Base-by-base conservation (phyloP, 176 grass and related monocot species). In the Aegilops speltoides region DNA sequence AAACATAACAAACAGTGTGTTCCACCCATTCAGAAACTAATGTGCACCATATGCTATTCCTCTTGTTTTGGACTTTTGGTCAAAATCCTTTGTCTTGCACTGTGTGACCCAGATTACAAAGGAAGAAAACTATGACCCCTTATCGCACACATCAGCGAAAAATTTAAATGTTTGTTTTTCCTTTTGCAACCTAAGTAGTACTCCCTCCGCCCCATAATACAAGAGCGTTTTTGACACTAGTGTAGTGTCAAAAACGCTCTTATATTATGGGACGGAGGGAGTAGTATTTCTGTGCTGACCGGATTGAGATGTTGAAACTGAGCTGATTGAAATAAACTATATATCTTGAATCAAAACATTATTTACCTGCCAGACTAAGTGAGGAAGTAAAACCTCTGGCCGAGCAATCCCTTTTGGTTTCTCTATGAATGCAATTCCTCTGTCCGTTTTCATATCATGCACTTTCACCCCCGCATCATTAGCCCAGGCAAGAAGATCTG, bases 401-500 rank as follows among this genome's bases (percentile, higher is more conserved):
- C 89, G 88, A 64, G 87, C 89, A 81, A 87, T 99, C 85, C 94
- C 97, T 84, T 91, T 92, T 52, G 97, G 94, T 77, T 89, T 87
- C 85, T 99, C 97, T 94, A 99, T 94, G 83, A 94, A 99, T 88
- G 94, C 88, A 79, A 99, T 93, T 64, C 94, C 86, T 90, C 91
- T 95, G 87, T 93, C 91, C 45, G 81, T 93, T 68, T 86, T 93
- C 94, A 94, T 96, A 83, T 96, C 94, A 94, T 96, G 95, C 73
- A 99, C 90, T 91, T 99, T 99, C 54, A 96, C 94, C 37, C 97
- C 97, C 78, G 82, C 88, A 89, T 99, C 90, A 80, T 94, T 99
- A 82, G 92, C 94, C 94, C 94, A 99, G 84, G 94, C 97, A 91
- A 99, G 93, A 34, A 96, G 92, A 85, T 88, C 95, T 17, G 87